Evolutionary conservation across 352 stramenopile species (phyloP), one percentile per base, ranked within the genome.

Genomic region (Phytopythium mirpurense): DNA sequence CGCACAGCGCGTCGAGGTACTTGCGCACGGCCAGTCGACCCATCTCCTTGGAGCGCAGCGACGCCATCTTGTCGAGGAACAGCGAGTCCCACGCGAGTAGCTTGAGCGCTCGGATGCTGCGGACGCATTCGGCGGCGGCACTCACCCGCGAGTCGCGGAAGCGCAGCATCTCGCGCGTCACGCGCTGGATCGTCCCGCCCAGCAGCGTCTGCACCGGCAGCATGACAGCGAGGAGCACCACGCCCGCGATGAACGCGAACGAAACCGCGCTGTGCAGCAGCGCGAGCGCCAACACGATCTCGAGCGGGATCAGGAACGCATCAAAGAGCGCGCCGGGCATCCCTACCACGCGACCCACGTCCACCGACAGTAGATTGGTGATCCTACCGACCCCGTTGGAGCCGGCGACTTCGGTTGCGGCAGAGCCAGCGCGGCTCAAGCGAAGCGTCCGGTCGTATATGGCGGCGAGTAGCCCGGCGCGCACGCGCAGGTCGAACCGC

Each of bases 1-100:
- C 88, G 52, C 88, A 97, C 26, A 91, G 75, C 5, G 87, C 83
- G 44, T 96, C 87, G 21, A 97, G 51, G 49, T 94, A 95, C 67
- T 97, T 96, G 54, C 88, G 82, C 15, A 83, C 60, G 19, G 63
- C 67, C 12, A 97, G 63, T n/a, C 68, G 68, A 1, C 58, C 60
- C 57, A 96, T 82, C 59, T 97, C 88, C 2, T 78, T 70, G 12
- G 51, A 56, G 26, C 88, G 72, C 38, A 68, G 72, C 12, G 16
- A 41, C 8, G 63, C 72, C 56, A 96, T 87, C 6, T 73, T 60
- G 14, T 65, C 42, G 24, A 89, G 43, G 44, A 71, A 79, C 0
- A 60, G 50, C 7, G 74, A 31, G 29, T 86, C 57, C 83, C 83
- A 95, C 2, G 65, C 82, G 18, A 95, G 50, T 19, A 92, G 43